Evolutionary conservation across 768 basidiomycete genomes (phyloP).

Genomic region (Imleria badia): DNA sequence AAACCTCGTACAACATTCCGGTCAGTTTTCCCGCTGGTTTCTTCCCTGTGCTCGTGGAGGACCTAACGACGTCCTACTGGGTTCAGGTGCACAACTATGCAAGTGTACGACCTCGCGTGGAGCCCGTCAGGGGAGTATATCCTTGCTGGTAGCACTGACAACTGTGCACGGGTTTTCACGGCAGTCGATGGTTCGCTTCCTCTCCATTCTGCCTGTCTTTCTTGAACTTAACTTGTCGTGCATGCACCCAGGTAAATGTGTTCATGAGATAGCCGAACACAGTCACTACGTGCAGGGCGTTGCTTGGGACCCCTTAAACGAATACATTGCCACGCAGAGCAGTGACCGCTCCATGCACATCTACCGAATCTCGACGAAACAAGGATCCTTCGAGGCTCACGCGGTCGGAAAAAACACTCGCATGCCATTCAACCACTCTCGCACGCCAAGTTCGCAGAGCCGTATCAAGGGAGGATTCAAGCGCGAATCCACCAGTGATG

Average conservation of each 20-base stretch:
- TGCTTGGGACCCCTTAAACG: constrained; percentile 97
- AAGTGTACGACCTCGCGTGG: constrained; percentile 98
- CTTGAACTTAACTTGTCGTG: not conserved
- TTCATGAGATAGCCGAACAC: constrained; percentile 91
- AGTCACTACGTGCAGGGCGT: constrained; percentile 98
- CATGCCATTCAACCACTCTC: constrained; percentile 63
- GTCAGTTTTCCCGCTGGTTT: constrained; percentile 39
- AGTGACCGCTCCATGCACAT: constrained; percentile 96
- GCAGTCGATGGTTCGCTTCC: constrained; percentile 60
- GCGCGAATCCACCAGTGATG: constrained; percentile 78
- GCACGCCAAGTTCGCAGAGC: constrained; percentile 64
- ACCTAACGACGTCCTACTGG: constrained; percentile 2
- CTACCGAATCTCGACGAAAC: constrained; percentile 76
- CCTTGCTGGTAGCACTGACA: constrained; percentile 96
- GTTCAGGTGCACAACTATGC: constrained; percentile 86
- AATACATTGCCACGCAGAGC: constrained; percentile 96
- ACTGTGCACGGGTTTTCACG: constrained; percentile 83
- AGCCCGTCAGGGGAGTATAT: constrained; percentile 93
- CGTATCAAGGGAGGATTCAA: constrained; percentile 59
- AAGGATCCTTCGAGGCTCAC: constrained; percentile 85
- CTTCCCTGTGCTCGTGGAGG: not conserved
- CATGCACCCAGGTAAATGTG: constrained; percentile 64
- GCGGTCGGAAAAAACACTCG: constrained; percentile 87
- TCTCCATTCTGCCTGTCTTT: not conserved
- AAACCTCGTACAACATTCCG: constrained; percentile 82